phyloP scores from a whole-genome alignment of 2,329 filamentous ascomycete genomes.

The Ceratocystis cubensis region DNA sequence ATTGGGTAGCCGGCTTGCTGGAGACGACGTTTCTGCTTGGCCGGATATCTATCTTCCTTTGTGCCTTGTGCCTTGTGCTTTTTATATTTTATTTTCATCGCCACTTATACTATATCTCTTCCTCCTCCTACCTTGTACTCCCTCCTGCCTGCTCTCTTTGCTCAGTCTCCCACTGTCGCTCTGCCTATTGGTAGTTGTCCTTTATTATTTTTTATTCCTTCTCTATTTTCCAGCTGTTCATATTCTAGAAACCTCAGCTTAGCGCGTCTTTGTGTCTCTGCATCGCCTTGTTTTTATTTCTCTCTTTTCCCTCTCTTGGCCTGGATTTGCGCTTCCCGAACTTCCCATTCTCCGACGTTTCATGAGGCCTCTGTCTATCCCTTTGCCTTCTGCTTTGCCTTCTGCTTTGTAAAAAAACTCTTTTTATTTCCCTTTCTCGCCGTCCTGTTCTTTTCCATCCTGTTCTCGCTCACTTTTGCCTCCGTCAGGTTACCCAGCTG shows the following conservation, averaged over 20 bases:
- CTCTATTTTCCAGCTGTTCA: conserved; percentile 14
- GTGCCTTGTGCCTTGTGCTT: not conserved
- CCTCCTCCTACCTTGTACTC: not conserved
- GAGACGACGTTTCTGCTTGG: conserved; percentile 5
- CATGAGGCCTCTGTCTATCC: not conserved
- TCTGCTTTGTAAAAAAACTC: not conserved
- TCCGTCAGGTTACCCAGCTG: conserved; percentile 7
- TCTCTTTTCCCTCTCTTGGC: conserved; percentile 6
- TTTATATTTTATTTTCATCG: not conserved
- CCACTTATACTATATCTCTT: conserved; percentile 2
- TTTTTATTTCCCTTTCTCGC: conserved; percentile 1
- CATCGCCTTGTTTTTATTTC: conserved; percentile 15
- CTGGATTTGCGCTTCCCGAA: not conserved
- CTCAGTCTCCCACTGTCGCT: too few species aligned
- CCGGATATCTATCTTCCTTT: not conserved
- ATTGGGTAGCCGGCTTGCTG: conserved; percentile 4
- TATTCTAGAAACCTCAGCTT: conserved; percentile 17
- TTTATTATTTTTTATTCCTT: conserved; percentile 17
- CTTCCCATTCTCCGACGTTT: conserved; percentile 4
- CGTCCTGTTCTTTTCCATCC: not conserved
- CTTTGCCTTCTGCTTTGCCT: not conserved
- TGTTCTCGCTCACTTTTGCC: not conserved
- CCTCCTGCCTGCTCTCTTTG: too few species aligned
- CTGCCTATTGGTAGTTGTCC: not conserved
- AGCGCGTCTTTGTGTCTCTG: conserved; percentile 15